Evolutionary conservation across 768 basidiomycete genomes (phyloP), one percentile per base, ranked within the genome.

Genomic region (Gelatoporia subvermispora): DNA sequence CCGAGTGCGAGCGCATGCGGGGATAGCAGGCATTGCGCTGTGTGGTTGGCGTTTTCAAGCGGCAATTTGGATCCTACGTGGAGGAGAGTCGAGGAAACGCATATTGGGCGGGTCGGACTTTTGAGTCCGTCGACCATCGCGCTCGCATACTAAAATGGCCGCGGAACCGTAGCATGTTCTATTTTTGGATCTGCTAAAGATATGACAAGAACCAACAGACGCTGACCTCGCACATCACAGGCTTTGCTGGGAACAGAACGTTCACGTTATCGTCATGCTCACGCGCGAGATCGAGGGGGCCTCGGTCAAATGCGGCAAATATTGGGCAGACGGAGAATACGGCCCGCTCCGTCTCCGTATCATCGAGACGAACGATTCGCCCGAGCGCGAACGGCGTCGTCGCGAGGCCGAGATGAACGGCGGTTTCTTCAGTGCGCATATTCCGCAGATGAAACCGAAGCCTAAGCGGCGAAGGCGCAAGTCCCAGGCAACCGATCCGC

Each of bases 181-280:
- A 16, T 23, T 47, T 28, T 13, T 31, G 28, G 28, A 31, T 31
- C 7, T 31, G 28, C 28, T 31, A 31, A 13, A 13, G n/a, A n/a
- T n/a, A n/a, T n/a, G n/a, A n/a, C n/a, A n/a, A n/a, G n/a, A n/a
- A n/a, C n/a, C 5, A 4, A 48, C 35, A 25, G 25, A 23, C n/a
- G 21, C 25, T 37, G 45, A 46, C 16, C 8, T 17, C 28, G 10
- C 34, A 21, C 17, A 20, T 25, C 25, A 16, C 48, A 91, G 89
- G 25, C 75, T 97, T 15, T 83, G 87, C 45, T 95, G 93, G 88
- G 91, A 97, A 61, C 93, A 97, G 65, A 86, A 90, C 55, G 88
- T 96, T 0, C 85, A 88, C 53, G 90, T 96, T 43, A 92, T 98
- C 55, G 88, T 96, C 52, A 98, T 97, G 95, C 81, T 98, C 48